A percentile compares a stretch with the other conserved stretches of the same genome.
These are phyloP conservation scores for Edaphochlamys debaryana DNA, from an alignment of 139 green algal genomes.

Conservation along the genomic window DNA sequence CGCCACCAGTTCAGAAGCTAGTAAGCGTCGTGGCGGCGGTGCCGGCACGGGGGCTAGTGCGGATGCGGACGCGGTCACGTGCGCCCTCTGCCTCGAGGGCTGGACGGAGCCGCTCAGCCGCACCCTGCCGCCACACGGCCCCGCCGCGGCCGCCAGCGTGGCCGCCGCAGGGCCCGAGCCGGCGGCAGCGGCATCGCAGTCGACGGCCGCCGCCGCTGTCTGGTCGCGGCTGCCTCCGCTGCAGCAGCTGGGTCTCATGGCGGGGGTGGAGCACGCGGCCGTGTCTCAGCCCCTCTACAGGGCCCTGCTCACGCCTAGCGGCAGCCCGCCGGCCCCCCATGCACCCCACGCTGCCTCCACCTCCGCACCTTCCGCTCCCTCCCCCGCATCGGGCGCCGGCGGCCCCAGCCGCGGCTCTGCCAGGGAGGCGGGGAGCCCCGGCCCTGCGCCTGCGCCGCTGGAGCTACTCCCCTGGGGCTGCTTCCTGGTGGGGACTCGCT, in stretches of 20 bases:
- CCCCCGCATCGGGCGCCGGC: too few species aligned
- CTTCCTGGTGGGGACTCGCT: conserved; percentile 18
- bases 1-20: too few species aligned
- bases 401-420: too few species aligned
- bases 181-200: neutral
- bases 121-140: neutral
- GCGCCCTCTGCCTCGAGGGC: conserved; percentile 11
- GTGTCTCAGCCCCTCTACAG: conserved; percentile 5
- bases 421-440: too few species aligned
- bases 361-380: too few species aligned
- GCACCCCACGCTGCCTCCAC: neutral
- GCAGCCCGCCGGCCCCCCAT: neutral
- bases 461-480: conserved; percentile 15
- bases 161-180: neutral
- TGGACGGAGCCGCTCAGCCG: conserved; percentile 14
- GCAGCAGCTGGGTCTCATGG: conserved; percentile 13
- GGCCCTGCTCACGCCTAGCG: neutral
- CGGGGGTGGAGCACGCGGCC: neutral
- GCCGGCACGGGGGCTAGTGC: neutral
- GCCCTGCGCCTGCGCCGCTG: too few species aligned
- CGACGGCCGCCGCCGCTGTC: neutral
- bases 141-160: neutral
- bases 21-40: neutral
- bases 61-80: neutral
- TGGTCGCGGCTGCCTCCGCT: conserved; percentile 27